Base-by-base conservation (phyloP, 73 alveolate genomes). In the Symbiodinium natans region DNA sequence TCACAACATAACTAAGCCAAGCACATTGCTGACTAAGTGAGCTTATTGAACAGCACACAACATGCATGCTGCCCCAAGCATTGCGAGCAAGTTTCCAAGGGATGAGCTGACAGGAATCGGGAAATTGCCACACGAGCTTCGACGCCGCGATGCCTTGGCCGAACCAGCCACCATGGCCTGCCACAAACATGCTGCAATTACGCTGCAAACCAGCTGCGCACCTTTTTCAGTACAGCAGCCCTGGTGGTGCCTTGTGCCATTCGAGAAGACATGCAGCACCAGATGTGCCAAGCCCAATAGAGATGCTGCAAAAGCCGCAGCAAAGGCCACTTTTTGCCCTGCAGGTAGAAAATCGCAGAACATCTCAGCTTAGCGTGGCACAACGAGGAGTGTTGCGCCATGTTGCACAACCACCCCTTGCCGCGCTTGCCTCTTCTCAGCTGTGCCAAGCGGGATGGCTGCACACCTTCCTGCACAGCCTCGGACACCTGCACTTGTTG, bases 321-420 rank as follows among this genome's bases (percentile, higher is more conserved):
- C 95, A 11, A 86, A 83, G 25, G 95, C 82, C 23, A 80, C 95
- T 63, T 88, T 88, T 43, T 88, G 95, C 21, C 95, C 95, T 88
- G 36, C 33, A 7, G 46, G 3, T 2, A 13, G 2, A 23, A 42
- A 9, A 19, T 8, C 8, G 15, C 17, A 8, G 8, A 31, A 1
- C 7, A 77, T 0, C 21, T 0, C 87, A 15, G 54, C 43, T 23
- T 36, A 48, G 56, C 10, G 21, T 9, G 9, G 23, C n/a, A 38
- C 9, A 29, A 63, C 36, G 6, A 71, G 15, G 1, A 71, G 31
- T 71, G 83, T 54, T 31, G 42, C 48, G 56, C 36, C 9, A 38
- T 19, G 6, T 27, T 11, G 27, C 19, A 36, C 31, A 19, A 19
- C 8, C 43, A 27, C 9, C 73, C 27, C 34, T 10, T 40, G 40